Evolutionary conservation across 1,284 basidiomycete genomes (phyloP), one percentile per base, ranked within the genome.

Genomic region (Trametes pubescens): DNA sequence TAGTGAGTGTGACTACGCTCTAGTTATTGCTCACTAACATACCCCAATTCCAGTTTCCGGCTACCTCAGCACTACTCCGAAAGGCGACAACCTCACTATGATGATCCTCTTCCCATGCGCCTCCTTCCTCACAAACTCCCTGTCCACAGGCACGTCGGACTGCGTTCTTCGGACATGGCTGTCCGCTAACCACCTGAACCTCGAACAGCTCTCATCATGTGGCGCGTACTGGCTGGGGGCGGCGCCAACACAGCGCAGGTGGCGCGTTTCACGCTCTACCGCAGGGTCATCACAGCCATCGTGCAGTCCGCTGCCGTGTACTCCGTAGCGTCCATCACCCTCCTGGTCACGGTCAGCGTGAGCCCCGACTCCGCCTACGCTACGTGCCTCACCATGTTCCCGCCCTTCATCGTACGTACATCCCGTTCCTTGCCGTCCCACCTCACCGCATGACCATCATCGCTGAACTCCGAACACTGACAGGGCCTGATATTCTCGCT

Each of bases 281-380:
- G 59, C 44, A 51, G 47, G 26, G 62, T 66, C 34, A n/a, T 61
- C 26, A 59, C 61, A 24, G 59, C 65, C 16, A 51, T 64, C 37
- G 48, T 66, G 2, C 65, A 66, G 59, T 66, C 65, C 22, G 62
- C 65, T 2, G 61, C 62, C 4, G 53, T 66, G 11, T 61, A 61
- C 62, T 64, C 62, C 11, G 47, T 46, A 8, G 62, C 65, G 24
- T 56, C 57, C 47, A 40, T 66, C 22, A 44, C 56, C 11, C 56
- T 64, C 34, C 29, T 64, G 59, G 34, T 61, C 47, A 56, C 56
- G 16, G 51, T 44, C 51, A 32, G 64, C 24, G 22, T 51, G 18
- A 64, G 55, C 37, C 43, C 65, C 8, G 49, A 55, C 24, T 35
- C 55, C 29, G 61, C 37, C 1, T 59, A 51, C 16, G 22, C 46